Evolutionary conservation across 2,329 filamentous ascomycete genomes (phyloP), one percentile per base, ranked within the genome.

Genomic region (Phaeosphaeriaceae sp.): DNA sequence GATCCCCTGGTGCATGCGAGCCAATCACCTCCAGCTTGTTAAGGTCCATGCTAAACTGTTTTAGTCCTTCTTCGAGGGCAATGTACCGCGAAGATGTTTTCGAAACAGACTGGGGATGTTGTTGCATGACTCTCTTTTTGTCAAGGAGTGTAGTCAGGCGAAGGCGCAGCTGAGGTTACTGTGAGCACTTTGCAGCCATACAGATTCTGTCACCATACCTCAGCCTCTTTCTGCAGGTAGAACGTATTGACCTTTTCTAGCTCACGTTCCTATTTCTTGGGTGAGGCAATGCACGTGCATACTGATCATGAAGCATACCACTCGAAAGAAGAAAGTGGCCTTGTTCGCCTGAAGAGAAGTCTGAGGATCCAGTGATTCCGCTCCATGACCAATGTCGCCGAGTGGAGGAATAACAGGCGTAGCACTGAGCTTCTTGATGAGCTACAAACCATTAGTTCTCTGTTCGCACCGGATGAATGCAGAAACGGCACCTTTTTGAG

Each of bases 201-300:
- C 49, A 52, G 28, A 42, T 24, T 19, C n/a, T 47, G 21, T n/a
- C 42, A 60, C 53, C 81, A 65, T 82, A 97, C 93, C 88, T 99
- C 95, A 53, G 93, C 94, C 81, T 99, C 95, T 77, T 99, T 99
- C 77, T 98, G 95, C 35, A 98, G 81, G 77, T 99, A 99, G 79
- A 97, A 97, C 15, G 89, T 92, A 80, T 99, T 99, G 80, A 99
- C 95, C 79, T 98, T 99, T 79, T 98, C 95, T 55, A 99, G 87
- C 79, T 99, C 95, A 70, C 95, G 90, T 85, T 99, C 95, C 93
- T 97, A 51, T 23, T 22, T 6, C 35, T 44, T 42, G 19, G 46
- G 50, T 66, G 49, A 68, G 60, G 55, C 24, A 13, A 23, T 19
- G 49, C 11, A 49, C 46, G 26, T 49, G 28, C 19, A 26, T 24